phyloP scores from a whole-genome alignment of 129 eudicot genomes.

The Centella asiatica region DNA sequence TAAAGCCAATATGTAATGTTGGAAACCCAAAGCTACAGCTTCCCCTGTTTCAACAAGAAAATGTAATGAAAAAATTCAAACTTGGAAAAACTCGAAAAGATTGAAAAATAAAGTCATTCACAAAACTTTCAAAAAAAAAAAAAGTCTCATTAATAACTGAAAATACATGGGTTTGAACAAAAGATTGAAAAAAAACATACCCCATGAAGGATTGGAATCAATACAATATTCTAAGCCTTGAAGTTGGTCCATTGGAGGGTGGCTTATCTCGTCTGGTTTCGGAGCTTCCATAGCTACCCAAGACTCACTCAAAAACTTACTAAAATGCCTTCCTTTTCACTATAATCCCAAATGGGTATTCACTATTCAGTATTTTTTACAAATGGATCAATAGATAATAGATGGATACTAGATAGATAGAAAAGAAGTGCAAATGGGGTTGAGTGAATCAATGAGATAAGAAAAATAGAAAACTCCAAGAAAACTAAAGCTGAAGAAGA shows the following conservation, averaged over 20 bases:
- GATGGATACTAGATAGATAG: constrained; percentile 7
- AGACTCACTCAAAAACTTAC: not conserved
- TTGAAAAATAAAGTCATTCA: not conserved
- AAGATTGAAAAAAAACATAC: constrained; percentile 34
- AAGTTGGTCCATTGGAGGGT: constrained; percentile 96
- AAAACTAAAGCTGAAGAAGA: constrained; percentile 29
- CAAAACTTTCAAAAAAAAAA: not conserved
- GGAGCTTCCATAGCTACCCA: constrained; percentile 61
- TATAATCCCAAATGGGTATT: constrained; percentile 26
- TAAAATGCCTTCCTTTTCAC: constrained; percentile 15
- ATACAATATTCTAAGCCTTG: constrained; percentile 96
- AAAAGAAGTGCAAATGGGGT: constrained; percentile 9
- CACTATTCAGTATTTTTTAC: no score
- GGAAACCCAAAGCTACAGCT: constrained; percentile 86
- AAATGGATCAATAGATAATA: constrained; percentile 16
- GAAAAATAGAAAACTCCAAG: constrained; percentile 17
- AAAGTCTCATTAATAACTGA: no score
- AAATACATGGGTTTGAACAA: not conserved
- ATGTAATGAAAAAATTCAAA: no score
- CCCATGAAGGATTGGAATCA: constrained; percentile 98
- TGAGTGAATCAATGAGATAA: constrained; percentile 5
- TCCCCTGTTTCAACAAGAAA: constrained; percentile 59
- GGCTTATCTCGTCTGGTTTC: constrained; percentile 89
- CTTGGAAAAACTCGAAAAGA: no score
- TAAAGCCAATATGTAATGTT: constrained; percentile 85